Conservation (phyloP, 768 basidiomycete species). For the Dictyophora rubrovolvata region DNA sequence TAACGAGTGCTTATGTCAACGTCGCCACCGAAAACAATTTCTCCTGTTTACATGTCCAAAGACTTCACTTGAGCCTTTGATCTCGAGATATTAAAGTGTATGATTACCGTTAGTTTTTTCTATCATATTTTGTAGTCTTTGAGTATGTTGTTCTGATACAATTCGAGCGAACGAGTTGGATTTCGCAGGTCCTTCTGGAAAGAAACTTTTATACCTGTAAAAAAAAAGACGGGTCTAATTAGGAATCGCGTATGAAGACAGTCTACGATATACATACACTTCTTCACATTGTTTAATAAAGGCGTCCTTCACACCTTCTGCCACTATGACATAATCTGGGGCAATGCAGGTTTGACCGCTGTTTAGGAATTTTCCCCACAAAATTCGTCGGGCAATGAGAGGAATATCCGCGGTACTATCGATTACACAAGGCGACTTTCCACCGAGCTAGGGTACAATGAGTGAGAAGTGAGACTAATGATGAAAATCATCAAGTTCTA, state of each 20-base stretch:
- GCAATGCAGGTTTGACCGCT: conserved; percentile 36
- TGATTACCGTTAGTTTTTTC: conserved; percentile 53
- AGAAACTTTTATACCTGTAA: conserved; percentile 17
- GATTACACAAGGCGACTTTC: conserved; percentile 17
- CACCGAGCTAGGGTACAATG: conserved; percentile 1
- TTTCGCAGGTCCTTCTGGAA: conserved; percentile 17
- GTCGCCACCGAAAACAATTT: conserved; percentile 23
- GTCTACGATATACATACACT: conserved; percentile 9
- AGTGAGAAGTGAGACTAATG: background rate
- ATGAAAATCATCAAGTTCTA: background rate
- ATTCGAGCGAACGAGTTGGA: conserved; percentile 43
- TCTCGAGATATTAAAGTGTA: background rate
- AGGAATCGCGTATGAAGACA: conserved; percentile 10
- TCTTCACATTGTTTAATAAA: conserved; percentile 14
- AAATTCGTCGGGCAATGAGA: conserved; percentile 17
- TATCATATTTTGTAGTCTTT: conserved; percentile 50
- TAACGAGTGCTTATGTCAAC: conserved; percentile 13
- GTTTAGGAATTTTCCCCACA: conserved; percentile 45
- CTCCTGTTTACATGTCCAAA: conserved; percentile 11
- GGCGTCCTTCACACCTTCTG: conserved; percentile 10
- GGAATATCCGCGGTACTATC: conserved; percentile 15
- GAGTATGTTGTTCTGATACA: conserved; percentile 41
- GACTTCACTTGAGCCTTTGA: background rate
- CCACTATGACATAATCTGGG: conserved; percentile 17
- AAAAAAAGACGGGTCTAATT: conserved; percentile 15